Evolutionary conservation across 2,329 filamentous ascomycete species (phyloP), one percentile per base, ranked within the genome.

Genomic region (Emmonsiellopsis sp.): DNA sequence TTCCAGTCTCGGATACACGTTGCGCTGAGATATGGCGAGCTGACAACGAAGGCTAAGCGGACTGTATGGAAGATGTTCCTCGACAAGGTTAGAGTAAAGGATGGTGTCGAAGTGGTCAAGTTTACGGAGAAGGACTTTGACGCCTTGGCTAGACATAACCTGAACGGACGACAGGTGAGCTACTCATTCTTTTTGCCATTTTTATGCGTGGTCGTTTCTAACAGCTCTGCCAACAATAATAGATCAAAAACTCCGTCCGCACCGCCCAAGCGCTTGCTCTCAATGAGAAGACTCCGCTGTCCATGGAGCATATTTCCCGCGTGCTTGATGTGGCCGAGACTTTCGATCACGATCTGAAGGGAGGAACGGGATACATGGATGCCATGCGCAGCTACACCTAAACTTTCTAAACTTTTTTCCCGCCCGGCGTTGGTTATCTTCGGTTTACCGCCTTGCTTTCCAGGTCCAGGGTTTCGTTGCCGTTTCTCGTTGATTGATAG

Each of bases 1-100:
- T 95, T 95, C 76, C 87, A 93, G 65, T 88, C 84, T 8, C 82
- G 90, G 26, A 94, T 95, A 57, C 89, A 95, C 67, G 85, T 95
- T 61, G 87, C 89, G 0, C 75, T 95, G 7, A 79, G 86, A 31
- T 95, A 95, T 69, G 86, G 87, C 40, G 82, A 86, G 48, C 77
- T 95, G 7, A 83, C 83, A 40, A 68, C 73, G 5, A 85, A 85
- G 62, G 89, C 89, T 9, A 86, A 87, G 71, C 84, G 83, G 61
- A 79, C 82, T 56, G 87, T 95, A 45, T 95, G 92, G 82, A 84
- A 84, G 70, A 85, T 90, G 71, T 94, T 95, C 69, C 76, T 95
- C 40, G 82, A 86, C 54, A 81, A 84, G 35, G 88, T 91, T 3
- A 78, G 80, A 35, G 75, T 80, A 11, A 79, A 84, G 45, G 83